Evolutionary conservation across 2,329 filamentous ascomycete genomes (phyloP), one percentile per base, ranked within the genome.

Genomic region (Cladosporium sphaerospermum): DNA sequence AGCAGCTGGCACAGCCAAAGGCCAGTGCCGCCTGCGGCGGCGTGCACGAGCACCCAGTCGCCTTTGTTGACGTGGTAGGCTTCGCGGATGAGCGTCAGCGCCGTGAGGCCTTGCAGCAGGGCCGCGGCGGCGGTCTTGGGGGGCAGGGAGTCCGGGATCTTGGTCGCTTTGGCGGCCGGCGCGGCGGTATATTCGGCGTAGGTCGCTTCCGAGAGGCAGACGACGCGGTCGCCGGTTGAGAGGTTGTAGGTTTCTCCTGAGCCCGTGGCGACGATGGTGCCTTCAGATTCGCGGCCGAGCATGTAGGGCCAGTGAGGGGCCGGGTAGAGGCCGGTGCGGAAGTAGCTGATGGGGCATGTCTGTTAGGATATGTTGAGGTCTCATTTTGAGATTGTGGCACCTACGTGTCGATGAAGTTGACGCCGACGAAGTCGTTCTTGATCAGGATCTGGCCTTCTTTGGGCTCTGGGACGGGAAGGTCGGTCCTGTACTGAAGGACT

Each of bases 401-500:
- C 62, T 69, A 83, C 78, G 81, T 95, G 71, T 96, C 91, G 64
- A 96, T 95, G 73, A 81, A 96, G 73, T 96, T 96, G 56, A 96
- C 75, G 55, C 90, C 91, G 45, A 86, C 78, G 67, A 81, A 87
- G 58, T 85, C 81, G 70, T 95, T 95, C 71, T 85, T 86, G 54
- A 96, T 81, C 3, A 96, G 79, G 18, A 96, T 71, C 60, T 95
- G 78, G 54, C 83, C 84, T n/a, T 84, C 80, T 34, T 80, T 75
- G 2, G 79, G 80, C 46, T 77, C 73, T 0, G 89, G 88, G 1
- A 95, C 81, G 5, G 86, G 83, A 3, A 89, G 68, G 64, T 89
- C 81, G 14, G 81, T 82, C 63, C 79, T 85, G 70, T 85, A 83
- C 64, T 89, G 74, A 16, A 92, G 73, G 18, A 89, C 86, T 42